phyloP scores from a whole-genome alignment of 225 moss, liverwort and hornwort species.

The Sphagnum tenellum region DNA sequence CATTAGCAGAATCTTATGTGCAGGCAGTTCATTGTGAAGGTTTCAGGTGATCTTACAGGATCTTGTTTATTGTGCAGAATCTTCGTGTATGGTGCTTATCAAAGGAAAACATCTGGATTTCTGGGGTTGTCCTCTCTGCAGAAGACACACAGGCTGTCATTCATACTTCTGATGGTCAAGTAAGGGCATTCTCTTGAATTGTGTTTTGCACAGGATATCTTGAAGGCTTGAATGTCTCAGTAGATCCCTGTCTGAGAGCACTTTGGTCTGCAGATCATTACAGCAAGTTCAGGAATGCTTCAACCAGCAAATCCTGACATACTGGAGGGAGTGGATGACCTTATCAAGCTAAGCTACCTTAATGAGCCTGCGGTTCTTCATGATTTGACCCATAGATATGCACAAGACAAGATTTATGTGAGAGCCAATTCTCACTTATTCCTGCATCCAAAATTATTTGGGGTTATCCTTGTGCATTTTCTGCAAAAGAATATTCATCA shows the following conservation, averaged over 20 bases:
- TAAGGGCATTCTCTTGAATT: conserved; percentile 10
- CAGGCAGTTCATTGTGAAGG: background rate
- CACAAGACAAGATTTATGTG: conserved; percentile 46
- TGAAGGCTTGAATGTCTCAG: conserved; percentile 7
- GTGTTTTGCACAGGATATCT: conserved; percentile 1
- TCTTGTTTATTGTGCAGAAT: conserved; percentile 24
- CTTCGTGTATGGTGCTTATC: conserved; percentile 47
- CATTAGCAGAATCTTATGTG: conserved; percentile 3
- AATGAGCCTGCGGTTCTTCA: conserved; percentile 54
- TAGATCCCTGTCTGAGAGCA: conserved; percentile 11
- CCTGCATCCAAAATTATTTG: too few species aligned
- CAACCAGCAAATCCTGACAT: conserved; percentile 53
- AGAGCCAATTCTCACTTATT: conserved; percentile 3
- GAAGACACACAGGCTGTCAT: conserved; percentile 40
- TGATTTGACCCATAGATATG: conserved; percentile 41
- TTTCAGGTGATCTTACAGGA: conserved; percentile 2
- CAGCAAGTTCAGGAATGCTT: conserved; percentile 30
- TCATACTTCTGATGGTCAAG: conserved; percentile 37
- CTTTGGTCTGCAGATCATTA: conserved; percentile 27
- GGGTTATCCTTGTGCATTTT: too few species aligned
- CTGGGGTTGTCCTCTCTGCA: conserved; percentile 35
- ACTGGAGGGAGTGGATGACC: conserved; percentile 48
- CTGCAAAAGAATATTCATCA: too few species aligned
- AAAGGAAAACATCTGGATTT: conserved; percentile 42
- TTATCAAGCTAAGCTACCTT: conserved; percentile 48